Evolutionary conservation across 2,329 filamentous ascomycete species (phyloP).

Genomic region (Leptodontidium sp.): DNA sequence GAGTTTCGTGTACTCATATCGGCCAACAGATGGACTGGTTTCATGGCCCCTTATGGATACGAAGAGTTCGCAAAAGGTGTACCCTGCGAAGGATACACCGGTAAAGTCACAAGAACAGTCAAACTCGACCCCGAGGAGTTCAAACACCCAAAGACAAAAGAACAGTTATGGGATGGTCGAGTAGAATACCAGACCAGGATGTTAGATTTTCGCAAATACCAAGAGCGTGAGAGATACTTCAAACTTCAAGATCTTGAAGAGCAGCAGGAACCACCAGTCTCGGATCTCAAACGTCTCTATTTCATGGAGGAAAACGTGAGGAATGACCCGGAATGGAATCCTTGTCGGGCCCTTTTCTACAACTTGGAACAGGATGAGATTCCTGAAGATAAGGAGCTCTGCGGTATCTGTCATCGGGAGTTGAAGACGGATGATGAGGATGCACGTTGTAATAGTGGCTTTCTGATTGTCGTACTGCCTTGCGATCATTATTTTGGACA

Average conservation of each 20-base stretch:
- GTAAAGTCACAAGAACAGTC: constrained; percentile 18
- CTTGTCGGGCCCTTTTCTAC: neutral
- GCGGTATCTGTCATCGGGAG: constrained; percentile 4
- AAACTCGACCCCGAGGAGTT: neutral
- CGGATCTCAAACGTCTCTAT: neutral
- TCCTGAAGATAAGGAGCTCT: neutral
- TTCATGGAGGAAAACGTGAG: neutral
- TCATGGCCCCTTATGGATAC: constrained; percentile 12
- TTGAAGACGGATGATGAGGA: constrained; percentile 8
- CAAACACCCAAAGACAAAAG: neutral
- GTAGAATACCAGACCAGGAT: neutral
- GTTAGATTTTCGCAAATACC: neutral
- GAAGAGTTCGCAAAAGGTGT: constrained; percentile 9
- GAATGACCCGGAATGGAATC: neutral
- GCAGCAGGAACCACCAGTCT: neutral
- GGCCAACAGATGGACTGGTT: neutral
- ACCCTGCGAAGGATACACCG: neutral
- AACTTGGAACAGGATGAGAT: neutral
- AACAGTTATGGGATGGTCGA: constrained; percentile 9
- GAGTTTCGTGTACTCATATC: neutral
- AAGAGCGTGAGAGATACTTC: neutral
- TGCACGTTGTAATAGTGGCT: neutral
- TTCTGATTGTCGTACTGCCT: neutral
- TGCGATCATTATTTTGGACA: constrained; percentile 22
- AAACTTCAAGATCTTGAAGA: neutral